Evolutionary conservation across 345 rosid genomes (phyloP).

Genomic region (Brassica rapa): DNA sequence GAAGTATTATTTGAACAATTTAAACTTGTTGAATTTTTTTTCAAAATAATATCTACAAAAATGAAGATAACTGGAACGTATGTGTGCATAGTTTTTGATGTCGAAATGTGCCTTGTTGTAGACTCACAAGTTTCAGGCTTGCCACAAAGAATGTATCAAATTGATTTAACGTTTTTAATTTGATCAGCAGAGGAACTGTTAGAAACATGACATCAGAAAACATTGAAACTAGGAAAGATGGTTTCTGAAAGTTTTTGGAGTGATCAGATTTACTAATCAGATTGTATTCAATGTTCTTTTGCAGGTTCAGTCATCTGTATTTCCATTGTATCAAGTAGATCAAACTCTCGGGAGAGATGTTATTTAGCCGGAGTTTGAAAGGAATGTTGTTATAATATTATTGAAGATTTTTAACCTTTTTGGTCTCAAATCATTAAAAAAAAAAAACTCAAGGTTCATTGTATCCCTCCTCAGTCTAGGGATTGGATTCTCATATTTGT

Average conservation of each 20-base stretch:
- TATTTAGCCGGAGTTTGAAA: conserved; percentile 19
- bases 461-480: background rate
- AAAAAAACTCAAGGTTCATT: background rate
- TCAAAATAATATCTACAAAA: background rate
- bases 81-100: background rate
- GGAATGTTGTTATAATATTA: conserved; percentile 26
- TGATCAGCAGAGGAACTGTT: background rate
- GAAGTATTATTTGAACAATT: background rate
- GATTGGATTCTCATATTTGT: background rate
- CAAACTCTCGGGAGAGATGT: conserved; percentile 29
- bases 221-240: conserved; percentile 7
- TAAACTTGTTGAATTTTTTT: background rate
- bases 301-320: conserved; percentile 19
- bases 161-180: background rate
- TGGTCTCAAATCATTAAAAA: background rate
- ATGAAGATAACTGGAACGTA: background rate
- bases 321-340: conserved; percentile 35
- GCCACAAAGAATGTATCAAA: background rate
- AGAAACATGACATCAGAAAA: background rate
- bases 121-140: background rate
- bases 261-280: background rate
- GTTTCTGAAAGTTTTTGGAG: background rate
- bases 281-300: background rate
- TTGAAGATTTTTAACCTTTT: conserved; percentile 1
- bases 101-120: background rate